These are phyloP conservation scores for Colletotrichum sp. DNA, from an alignment of 2,329 filamentous ascomycete species.

Conservation along the genomic window DNA sequence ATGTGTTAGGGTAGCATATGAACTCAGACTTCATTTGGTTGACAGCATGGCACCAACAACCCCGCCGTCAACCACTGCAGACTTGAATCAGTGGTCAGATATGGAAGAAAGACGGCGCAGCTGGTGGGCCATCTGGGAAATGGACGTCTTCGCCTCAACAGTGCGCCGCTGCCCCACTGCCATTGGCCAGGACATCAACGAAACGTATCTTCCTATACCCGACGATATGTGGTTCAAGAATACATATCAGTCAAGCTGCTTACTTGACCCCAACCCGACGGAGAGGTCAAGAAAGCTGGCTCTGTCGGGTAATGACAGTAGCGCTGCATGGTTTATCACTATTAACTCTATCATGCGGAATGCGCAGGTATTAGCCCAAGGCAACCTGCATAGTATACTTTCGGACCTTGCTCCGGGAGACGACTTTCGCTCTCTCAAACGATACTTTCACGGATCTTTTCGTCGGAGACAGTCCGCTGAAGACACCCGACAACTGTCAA, in stretches of 20 bases:
- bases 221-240: not conserved
- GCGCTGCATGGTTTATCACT: not conserved
- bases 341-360: not conserved
- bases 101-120: not conserved
- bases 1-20: not conserved
- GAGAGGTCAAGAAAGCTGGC: not conserved
- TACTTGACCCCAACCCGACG: not conserved
- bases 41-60: not conserved
- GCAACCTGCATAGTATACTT: not conserved
- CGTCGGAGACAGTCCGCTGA: not conserved
- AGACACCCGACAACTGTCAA: not conserved
- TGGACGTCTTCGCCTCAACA: not conserved
- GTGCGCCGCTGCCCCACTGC: not conserved
- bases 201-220: not conserved
- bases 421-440: not conserved
- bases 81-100: not conserved
- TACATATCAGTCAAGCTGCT: not conserved
- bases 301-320: not conserved
- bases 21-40: not conserved
- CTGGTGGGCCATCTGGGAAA: not conserved
- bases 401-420: not conserved
- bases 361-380: not conserved
- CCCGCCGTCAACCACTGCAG: not conserved
- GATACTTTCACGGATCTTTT: not conserved
- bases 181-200: not conserved